A percentile compares a stretch with the other conserved stretches of the same genome.
phyloP scores from a whole-genome alignment of 495 filamentous ascomycete species.

The Xylaria intraflava region DNA sequence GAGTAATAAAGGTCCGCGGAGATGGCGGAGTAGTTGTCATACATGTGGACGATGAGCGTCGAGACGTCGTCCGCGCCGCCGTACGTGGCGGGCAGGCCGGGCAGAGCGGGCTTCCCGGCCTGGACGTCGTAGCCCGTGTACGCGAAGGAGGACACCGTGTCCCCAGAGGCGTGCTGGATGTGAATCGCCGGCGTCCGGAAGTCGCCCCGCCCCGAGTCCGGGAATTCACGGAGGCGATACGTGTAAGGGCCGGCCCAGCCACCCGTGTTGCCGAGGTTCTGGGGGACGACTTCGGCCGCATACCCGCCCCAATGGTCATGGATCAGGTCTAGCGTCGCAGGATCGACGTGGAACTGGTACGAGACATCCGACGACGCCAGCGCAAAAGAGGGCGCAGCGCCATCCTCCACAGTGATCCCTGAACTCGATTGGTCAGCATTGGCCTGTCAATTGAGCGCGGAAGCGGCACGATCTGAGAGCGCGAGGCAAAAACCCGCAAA shows the following conservation, averaged over 20 bases:
- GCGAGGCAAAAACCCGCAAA: neutral
- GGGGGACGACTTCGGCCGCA: slow-evolving; percentile 33
- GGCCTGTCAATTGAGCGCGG: slow-evolving; percentile 4
- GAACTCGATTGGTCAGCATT: slow-evolving; percentile 20
- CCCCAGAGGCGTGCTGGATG: slow-evolving; percentile 42
- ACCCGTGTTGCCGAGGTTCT: slow-evolving; percentile 25
- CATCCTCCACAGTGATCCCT: slow-evolving; percentile 41
- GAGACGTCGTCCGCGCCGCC: slow-evolving; percentile 42
- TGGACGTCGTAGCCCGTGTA: slow-evolving; percentile 41
- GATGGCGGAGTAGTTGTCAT: slow-evolving; percentile 44
- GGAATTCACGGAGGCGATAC: slow-evolving; percentile 47
- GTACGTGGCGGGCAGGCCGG: slow-evolving; percentile 46
- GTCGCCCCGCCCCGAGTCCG: slow-evolving; percentile 49
- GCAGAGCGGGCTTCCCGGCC: slow-evolving; percentile 39
- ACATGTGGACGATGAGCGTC: slow-evolving; percentile 44
- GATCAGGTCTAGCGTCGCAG: slow-evolving; percentile 40
- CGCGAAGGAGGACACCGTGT: slow-evolving; percentile 44
- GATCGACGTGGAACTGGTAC: slow-evolving; percentile 50
- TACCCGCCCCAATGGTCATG: slow-evolving; percentile 49
- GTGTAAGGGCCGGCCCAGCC: slow-evolving; percentile 44
- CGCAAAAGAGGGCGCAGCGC: slow-evolving; percentile 35
- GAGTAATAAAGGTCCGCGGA: slow-evolving; percentile 48
- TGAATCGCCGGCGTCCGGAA: slow-evolving; percentile 49
- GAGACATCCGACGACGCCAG: slow-evolving; percentile 44
- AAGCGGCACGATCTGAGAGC: neutral